Evolutionary conservation across 164 flowering plant species (phyloP), one percentile per base, ranked within the genome.

Genomic region (Sextonia rubra): DNA sequence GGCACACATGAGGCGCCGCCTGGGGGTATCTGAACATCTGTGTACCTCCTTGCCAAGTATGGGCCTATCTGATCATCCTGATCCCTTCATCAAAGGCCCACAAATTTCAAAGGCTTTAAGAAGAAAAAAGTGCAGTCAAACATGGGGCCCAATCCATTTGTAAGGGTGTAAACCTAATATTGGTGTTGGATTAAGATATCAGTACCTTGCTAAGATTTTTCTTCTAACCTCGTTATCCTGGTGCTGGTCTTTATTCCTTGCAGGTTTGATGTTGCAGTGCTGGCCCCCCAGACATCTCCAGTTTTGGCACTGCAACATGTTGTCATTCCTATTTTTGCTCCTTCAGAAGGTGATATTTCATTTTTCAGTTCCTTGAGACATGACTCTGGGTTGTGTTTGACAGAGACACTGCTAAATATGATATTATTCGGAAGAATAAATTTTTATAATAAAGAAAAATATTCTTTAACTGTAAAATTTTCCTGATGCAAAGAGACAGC

Each of bases 251-350:
- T 22, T 22, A 17, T 58, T 66, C 27, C 23, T 77, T 79, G 76
- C 86, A 96, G 99, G 99, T 96, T 88, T 86, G 99, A 96, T 79
- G 88, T 96, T 78, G 97, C 97, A 66, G 64, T 79, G 23, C 82
- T 93, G 80, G 83, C 74, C 70, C 91, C 97, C 47, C 77, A 83
- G 44, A 75, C 88, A 71, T 88, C 97, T 5, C 99, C 98, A 26
- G 90, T 91, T 62, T 77, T 96, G 77, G 76, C 97, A 72, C 77
- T 96, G 85, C 94, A 89, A 81, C 97, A 96, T 85, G 83, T 86
- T 17, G 76, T 90, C 63, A 60, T 86, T 75, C 97, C 95, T 18
- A 64, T 70, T 25, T 68, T 24, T 80, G 71, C 70, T 17, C 78
- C 82, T 72, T 72, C 75, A 73, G 68, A 80, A 80, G 87, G 96